A percentile compares a stretch with the other conserved stretches of the same genome.
Conservation (phyloP, 2,329 filamentous ascomycete genomes). For the Nothopassalora personata region DNA sequence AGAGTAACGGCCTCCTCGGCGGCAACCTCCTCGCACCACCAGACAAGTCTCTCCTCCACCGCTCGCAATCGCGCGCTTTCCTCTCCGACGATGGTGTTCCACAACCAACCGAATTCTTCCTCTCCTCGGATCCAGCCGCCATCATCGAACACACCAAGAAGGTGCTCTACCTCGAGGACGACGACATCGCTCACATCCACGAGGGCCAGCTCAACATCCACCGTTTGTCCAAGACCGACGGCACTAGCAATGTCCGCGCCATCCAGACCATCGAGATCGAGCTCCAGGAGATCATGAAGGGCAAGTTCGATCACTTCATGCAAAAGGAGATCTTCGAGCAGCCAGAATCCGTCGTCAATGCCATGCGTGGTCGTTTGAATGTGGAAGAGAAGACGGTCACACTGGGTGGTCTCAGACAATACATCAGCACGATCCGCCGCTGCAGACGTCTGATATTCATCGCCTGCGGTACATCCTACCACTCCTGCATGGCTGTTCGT, state of each 20-base stretch:
- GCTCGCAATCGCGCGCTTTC: slow-evolving; percentile 97
- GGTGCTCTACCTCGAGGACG: slow-evolving; percentile 98
- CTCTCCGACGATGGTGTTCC: slow-evolving; percentile 97
- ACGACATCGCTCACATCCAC: slow-evolving; percentile 99
- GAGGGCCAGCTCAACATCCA: slow-evolving; percentile 99
- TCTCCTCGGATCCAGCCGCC: slow-evolving; percentile 95
- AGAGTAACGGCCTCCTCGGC: slow-evolving; percentile 54
- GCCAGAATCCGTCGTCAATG: slow-evolving; percentile 98
- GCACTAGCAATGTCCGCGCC: slow-evolving; percentile 92
- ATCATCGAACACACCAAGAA: slow-evolving; percentile 99
- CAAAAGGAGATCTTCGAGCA: slow-evolving; percentile 99
- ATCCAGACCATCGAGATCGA: slow-evolving; percentile 99
- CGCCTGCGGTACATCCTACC: slow-evolving; percentile 95
- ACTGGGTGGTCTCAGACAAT: slow-evolving; percentile 89
- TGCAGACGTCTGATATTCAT: slow-evolving; percentile 99
- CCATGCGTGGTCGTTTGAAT: slow-evolving; percentile 98
- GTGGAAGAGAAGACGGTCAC: slow-evolving; percentile 90
- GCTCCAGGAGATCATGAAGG: slow-evolving; percentile 99
- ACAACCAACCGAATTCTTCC: slow-evolving; percentile 98
- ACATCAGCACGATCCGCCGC: slow-evolving; percentile 92
- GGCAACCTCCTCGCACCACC: slow-evolving; percentile 73
- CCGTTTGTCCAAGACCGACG: slow-evolving; percentile 93
- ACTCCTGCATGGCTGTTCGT: slow-evolving; percentile 99
- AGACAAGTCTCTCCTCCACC: slow-evolving; percentile 96
- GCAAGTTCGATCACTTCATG: slow-evolving; percentile 99